Conservation (phyloP, 208 protist genomes). For the Leptomonas pyrrhocoris region DNA sequence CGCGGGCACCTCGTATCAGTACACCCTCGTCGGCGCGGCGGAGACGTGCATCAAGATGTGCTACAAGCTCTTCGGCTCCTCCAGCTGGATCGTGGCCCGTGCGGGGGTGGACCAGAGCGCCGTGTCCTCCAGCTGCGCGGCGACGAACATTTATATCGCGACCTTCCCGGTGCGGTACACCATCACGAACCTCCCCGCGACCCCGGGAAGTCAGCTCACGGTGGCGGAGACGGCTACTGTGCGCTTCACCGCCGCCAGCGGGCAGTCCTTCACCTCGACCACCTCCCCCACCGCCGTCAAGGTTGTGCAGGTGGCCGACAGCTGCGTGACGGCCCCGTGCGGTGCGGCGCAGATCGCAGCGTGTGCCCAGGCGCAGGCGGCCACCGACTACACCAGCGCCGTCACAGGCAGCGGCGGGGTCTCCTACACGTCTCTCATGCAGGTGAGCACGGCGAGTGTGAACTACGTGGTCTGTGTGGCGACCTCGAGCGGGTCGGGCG, state of each 20-base stretch:
- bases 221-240: constrained; percentile 66
- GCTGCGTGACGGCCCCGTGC: constrained; percentile 65
- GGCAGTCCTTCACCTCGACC: constrained; percentile 24
- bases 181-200: constrained; percentile 24
- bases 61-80: constrained; percentile 53
- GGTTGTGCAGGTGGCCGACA: constrained; percentile 59
- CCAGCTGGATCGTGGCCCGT: constrained; percentile 56
- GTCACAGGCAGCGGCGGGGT: constrained; percentile 23
- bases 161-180: constrained; percentile 66
- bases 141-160: constrained; percentile 64
- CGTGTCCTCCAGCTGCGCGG: constrained; percentile 42
- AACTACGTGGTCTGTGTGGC: constrained; percentile 77
- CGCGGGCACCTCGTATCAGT: constrained; percentile 49
- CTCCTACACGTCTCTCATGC: constrained; percentile 28
- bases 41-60: constrained; percentile 74
- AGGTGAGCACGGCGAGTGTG: constrained; percentile 26
- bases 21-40: constrained; percentile 62
- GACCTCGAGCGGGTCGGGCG: constrained; percentile 27
- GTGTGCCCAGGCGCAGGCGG: constrained; percentile 41
- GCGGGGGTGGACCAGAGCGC: constrained; percentile 5
- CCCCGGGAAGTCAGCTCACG: constrained; percentile 22
- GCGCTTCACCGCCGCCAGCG: constrained; percentile 44
- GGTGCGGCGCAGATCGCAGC: constrained; percentile 39
- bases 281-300: constrained; percentile 48
- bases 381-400: constrained; percentile 56